Conservation (phyloP, 352 stramenopile species). For the Phytophthora fragariaefolia region DNA sequence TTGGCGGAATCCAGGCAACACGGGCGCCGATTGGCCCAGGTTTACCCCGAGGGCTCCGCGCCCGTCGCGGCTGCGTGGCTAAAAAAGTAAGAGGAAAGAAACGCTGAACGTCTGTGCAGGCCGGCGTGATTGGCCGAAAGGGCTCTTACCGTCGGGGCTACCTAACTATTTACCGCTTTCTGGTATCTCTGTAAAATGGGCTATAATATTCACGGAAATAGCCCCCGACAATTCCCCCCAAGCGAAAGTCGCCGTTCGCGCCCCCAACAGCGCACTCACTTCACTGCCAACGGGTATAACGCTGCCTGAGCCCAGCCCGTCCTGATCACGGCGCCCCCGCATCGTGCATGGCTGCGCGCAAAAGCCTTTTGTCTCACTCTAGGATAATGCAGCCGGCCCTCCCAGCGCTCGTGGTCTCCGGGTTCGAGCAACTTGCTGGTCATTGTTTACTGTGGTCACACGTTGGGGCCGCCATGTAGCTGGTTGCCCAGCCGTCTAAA, state of each 20-base stretch:
- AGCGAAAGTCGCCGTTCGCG: background rate
- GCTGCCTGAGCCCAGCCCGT: too few species aligned
- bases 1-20: background rate
- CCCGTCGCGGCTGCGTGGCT: background rate
- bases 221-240: background rate
- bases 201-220: background rate
- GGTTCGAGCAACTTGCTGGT: too few species aligned
- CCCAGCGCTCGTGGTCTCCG: too few species aligned
- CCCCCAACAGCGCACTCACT: background rate
- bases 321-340: too few species aligned
- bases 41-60: background rate
- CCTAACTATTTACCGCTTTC: background rate
- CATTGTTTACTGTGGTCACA: too few species aligned
- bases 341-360: too few species aligned
- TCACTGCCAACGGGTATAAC: too few species aligned
- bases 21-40: background rate
- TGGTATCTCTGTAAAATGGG: background rate
- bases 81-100: conserved; percentile 10
- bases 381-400: too few species aligned
- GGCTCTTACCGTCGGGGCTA: background rate
- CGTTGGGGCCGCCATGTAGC: too few species aligned
- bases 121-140: background rate
- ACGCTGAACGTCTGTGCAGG: background rate
- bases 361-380: too few species aligned
- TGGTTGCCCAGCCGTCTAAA: too few species aligned